A percentile compares a stretch with the other conserved stretches of the same genome.
Conservation (phyloP, 306 rosid genomes). For the Prunus salicina region DNA sequence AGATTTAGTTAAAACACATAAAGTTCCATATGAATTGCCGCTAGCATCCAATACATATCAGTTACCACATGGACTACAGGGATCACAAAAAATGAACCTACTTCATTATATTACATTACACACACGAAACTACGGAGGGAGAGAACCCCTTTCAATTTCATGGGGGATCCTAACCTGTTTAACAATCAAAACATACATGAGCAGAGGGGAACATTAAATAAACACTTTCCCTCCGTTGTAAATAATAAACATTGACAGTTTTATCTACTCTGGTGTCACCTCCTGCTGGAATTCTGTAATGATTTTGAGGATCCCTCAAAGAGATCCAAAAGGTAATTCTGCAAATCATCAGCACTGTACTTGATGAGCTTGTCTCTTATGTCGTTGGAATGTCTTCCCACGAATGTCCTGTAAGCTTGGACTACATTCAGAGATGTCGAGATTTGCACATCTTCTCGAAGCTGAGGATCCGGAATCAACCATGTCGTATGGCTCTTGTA, state of each 20-base stretch:
- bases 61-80: constrained; percentile 26
- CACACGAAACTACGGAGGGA: constrained; percentile 24
- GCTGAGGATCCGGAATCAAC: constrained; percentile 68
- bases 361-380: constrained; percentile 61
- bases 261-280: constrained; percentile 32
- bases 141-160: neutral
- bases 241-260: constrained; percentile 24
- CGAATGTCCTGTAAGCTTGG: constrained; percentile 79
- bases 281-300: constrained; percentile 55
- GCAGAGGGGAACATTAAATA: constrained; percentile 10
- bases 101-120: constrained; percentile 23
- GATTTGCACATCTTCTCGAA: constrained; percentile 73
- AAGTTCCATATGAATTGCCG: constrained; percentile 15
- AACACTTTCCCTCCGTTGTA: constrained; percentile 17
- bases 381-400: constrained; percentile 51
- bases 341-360: constrained; percentile 78
- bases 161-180: neutral
- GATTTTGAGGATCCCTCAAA: constrained; percentile 77
- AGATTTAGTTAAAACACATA: constrained; percentile 2
- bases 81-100: constrained; percentile 19
- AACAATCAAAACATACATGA: constrained; percentile 7
- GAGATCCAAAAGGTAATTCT: constrained; percentile 69
- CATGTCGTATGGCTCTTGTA: constrained; percentile 78
- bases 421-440: constrained; percentile 67
- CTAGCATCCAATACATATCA: constrained; percentile 6